Percentiles rank a stretch among this genome's conserved stretches.
These are phyloP conservation scores for Cardamine occulta DNA, from an alignment of 345 rosid species.

Conservation along the genomic window DNA sequence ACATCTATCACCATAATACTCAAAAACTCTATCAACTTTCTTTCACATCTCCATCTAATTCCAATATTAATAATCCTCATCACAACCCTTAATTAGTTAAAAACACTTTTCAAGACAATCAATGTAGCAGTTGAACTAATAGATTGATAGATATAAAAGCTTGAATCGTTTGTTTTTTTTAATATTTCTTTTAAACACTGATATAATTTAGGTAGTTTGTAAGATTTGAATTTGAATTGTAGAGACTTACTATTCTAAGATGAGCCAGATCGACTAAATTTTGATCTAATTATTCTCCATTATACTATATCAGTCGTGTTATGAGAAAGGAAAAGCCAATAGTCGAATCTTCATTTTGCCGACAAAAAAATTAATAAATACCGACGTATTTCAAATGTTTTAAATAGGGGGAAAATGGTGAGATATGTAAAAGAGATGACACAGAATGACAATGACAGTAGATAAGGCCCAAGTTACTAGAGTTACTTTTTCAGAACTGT, in stretches of 20 bases:
- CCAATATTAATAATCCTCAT: constrained; percentile 19
- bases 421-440: constrained; percentile 39
- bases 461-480: constrained; percentile 44
- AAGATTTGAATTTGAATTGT: neutral
- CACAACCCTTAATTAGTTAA: constrained; percentile 27
- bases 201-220: neutral
- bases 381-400: constrained; percentile 30
- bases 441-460: constrained; percentile 39
- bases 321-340: neutral
- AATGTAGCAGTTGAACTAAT: constrained; percentile 1
- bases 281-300: neutral
- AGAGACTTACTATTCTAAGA: neutral
- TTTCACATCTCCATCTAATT: constrained; percentile 37
- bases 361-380: neutral
- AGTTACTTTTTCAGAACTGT: constrained; percentile 41
- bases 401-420: constrained; percentile 30
- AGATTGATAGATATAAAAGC: neutral
- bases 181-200: no score
- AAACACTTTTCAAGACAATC: neutral
- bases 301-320: neutral
- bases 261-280: neutral
- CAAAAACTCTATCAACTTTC: constrained; percentile 33
- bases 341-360: constrained; percentile 29
- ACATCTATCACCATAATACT: constrained; percentile 34
- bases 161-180: neutral